Evolutionary conservation across 2,329 filamentous ascomycete species (phyloP).

Genomic region (Cladophialophora exuberans): DNA sequence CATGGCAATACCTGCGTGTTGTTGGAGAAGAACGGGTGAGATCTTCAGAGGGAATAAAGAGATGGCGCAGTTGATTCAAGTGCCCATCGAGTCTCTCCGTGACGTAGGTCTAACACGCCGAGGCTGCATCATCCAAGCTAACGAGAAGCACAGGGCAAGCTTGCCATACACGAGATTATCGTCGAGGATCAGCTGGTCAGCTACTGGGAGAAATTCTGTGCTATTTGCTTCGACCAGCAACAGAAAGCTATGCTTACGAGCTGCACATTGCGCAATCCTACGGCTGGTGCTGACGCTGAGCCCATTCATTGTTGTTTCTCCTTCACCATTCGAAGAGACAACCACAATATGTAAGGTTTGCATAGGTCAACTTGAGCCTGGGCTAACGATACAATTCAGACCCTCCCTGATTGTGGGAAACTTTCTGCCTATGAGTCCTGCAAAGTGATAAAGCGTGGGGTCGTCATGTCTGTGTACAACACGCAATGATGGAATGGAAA

Average conservation of each 20-base stretch:
- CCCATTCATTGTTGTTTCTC: slow-evolving; percentile 95
- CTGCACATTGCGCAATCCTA: slow-evolving; percentile 84
- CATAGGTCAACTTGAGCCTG: background rate
- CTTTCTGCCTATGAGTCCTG: slow-evolving; percentile 74
- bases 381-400: slow-evolving; percentile 56
- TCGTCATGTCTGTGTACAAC: slow-evolving; percentile 12
- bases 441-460: slow-evolving; percentile 26
- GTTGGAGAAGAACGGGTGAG: slow-evolving; percentile 94
- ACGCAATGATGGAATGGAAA: slow-evolving; percentile 3
- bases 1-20: slow-evolving; percentile 98
- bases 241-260: slow-evolving; percentile 96
- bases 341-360: slow-evolving; percentile 85
- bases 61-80: slow-evolving; percentile 95
- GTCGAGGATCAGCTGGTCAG: slow-evolving; percentile 92
- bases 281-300: slow-evolving; percentile 67
- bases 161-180: slow-evolving; percentile 93
- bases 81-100: slow-evolving; percentile 85
- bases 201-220: slow-evolving; percentile 99
- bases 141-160: slow-evolving; percentile 69
- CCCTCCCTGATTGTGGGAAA: slow-evolving; percentile 95
- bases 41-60: slow-evolving; percentile 98
- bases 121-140: background rate
- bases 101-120: slow-evolving; percentile 66
- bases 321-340: slow-evolving; percentile 92
- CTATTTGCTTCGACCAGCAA: slow-evolving; percentile 90